A percentile compares a stretch with the other conserved stretches of the same genome.
Conservation (phyloP, 2,329 filamentous ascomycete genomes). For the Tympanopsis confertula region DNA sequence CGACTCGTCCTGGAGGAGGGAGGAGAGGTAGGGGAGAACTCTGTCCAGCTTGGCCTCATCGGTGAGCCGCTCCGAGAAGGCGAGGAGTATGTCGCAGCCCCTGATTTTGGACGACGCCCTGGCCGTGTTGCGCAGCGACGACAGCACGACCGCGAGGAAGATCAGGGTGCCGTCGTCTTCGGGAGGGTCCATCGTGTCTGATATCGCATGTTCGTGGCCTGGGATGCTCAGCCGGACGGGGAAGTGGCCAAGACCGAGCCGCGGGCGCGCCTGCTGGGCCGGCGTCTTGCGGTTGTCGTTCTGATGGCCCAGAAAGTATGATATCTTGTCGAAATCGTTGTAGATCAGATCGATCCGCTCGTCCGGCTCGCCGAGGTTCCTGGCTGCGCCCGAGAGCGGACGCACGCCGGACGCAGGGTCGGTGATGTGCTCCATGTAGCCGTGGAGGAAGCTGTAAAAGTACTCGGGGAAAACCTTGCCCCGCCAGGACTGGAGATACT, state of each 20-base stretch:
- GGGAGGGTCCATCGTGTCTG: constrained; percentile 45
- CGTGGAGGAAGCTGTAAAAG: constrained; percentile 94
- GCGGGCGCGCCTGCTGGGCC: constrained; percentile 23
- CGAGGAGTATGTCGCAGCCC: constrained; percentile 81
- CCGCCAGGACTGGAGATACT: constrained; percentile 86
- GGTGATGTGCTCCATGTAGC: constrained; percentile 93
- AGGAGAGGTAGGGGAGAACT: constrained; percentile 80
- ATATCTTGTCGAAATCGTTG: constrained; percentile 94
- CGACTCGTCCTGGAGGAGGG: constrained; percentile 67
- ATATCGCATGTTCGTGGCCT: constrained; percentile 64
- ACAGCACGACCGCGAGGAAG: constrained; percentile 78
- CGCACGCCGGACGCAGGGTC: constrained; percentile 74
- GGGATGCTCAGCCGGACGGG: constrained; percentile 79
- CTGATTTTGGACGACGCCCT: constrained; percentile 77
- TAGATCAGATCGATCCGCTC: constrained; percentile 89
- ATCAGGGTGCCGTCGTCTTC: constrained; percentile 84
- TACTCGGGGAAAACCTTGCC: constrained; percentile 88
- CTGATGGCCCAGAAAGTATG: constrained; percentile 76
- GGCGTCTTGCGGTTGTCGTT: constrained; percentile 27
- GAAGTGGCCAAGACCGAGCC: constrained; percentile 51
- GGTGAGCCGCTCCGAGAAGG: constrained; percentile 80
- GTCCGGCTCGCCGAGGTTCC: constrained; percentile 76
- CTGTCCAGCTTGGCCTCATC: constrained; percentile 94
- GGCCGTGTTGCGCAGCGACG: constrained; percentile 79
- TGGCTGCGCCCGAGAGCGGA: constrained; percentile 53